Evolutionary conservation across 176 grass and related monocot species (phyloP), one percentile per base, ranked within the genome.

Genomic region (Oryza australiensis): DNA sequence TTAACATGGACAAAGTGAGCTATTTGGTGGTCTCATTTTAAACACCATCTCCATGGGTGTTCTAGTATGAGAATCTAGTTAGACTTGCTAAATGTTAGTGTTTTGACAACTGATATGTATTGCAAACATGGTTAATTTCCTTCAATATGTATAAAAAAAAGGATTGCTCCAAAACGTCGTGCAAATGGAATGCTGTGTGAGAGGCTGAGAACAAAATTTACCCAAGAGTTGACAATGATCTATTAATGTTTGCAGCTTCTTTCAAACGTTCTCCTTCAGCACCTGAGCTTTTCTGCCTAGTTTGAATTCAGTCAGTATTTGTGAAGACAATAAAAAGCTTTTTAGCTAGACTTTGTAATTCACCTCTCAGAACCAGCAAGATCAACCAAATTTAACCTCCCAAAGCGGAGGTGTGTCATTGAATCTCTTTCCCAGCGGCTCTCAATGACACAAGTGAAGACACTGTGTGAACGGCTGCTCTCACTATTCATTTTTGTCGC

Each of bases 161-260:
- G 33, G 73, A 38, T 20, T 5, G 45, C 63, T 62, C 26, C 16
- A 32, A 35, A 86, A 86, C 23, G 10, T 66, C 43, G 57, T 67
- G 20, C 51, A 75, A 75, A 76, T 67, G 13, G 40, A 75, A 75
- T 60, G 32, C 13, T 33, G 16, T 86, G 1, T 64, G 40, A 65
- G 41, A 80, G 74, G 5, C 6, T 64, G 40, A 65, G 55, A 80
- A 64, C 3, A 84, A 72, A 60, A 73, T 13, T 65, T 97, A 97
- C 95, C 95, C 95, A 68, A 97, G 90, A 62, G 95, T 97, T 78
- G 95, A 97, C 64, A 97, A 80, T 12, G 95, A 97, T 92, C 90
- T 94, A 77, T 92, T 97, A 48, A 97, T 97, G 71, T 92, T 97
- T 80, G 95, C 90, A 74, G 95, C 95, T 92, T 97, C 95, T 87